phyloP scores from a whole-genome alignment of 2,329 filamentous ascomycete species.

The Monilinia fructigena region DNA sequence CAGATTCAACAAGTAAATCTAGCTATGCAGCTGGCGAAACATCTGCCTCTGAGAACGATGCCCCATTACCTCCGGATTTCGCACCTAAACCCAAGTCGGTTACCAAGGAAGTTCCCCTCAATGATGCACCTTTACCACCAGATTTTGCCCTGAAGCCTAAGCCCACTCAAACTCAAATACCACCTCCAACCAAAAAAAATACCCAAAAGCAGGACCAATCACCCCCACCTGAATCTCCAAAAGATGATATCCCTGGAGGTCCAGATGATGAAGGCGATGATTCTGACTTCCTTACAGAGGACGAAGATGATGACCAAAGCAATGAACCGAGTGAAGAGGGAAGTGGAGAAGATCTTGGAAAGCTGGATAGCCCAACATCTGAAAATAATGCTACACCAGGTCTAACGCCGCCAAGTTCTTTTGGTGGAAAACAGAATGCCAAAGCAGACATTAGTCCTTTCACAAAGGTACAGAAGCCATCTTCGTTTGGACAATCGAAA shows the following conservation, averaged over 20 bases:
- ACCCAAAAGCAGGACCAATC: slow-evolving; percentile 25
- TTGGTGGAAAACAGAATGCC: slow-evolving; percentile 50
- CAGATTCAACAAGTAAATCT: slow-evolving; percentile 44
- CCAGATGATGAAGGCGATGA: slow-evolving; percentile 39
- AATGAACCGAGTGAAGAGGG: slow-evolving; percentile 52
- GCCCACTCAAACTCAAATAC: slow-evolving; percentile 22
- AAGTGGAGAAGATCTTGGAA: slow-evolving; percentile 63
- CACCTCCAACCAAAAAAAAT: slow-evolving; percentile 18
- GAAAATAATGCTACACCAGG: slow-evolving; percentile 49
- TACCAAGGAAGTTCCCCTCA: slow-evolving; percentile 6
- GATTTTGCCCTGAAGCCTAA: slow-evolving; percentile 38
- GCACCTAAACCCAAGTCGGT: slow-evolving; percentile 29
- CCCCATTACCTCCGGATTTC: slow-evolving; percentile 46
- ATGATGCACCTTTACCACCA: slow-evolving; percentile 46
- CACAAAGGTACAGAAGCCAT: slow-evolving; percentile 48
- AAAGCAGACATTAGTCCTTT: slow-evolving; percentile 40
- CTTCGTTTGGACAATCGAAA: slow-evolving; percentile 42
- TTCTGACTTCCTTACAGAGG: slow-evolving; percentile 37
- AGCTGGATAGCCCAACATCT: slow-evolving; percentile 57
- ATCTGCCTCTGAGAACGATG: slow-evolving; percentile 43
- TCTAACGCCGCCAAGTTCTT: slow-evolving; percentile 59
- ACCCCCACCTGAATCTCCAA: slow-evolving; percentile 33
- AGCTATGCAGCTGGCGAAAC: slow-evolving; percentile 42
- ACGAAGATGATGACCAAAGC: slow-evolving; percentile 45
- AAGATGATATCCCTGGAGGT: slow-evolving; percentile 36